Base-by-base conservation (phyloP, 2,329 filamentous ascomycete genomes). In the Eutypa lata region DNA sequence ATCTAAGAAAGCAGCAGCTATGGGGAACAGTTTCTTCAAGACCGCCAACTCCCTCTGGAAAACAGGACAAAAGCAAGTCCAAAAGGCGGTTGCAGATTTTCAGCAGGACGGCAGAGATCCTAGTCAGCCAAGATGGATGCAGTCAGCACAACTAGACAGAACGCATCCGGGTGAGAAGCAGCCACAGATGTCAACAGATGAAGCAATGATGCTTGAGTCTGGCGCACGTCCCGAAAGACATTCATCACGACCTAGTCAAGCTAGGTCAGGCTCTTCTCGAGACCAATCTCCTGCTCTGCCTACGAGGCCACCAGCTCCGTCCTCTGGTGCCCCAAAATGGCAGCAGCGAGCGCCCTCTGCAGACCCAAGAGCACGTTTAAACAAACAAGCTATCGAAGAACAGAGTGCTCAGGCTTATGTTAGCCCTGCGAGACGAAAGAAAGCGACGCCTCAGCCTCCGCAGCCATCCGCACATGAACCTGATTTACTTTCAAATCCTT, bases 31-130 rank as follows among this genome's bases (percentile, higher is more conserved):
- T 56, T 72, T 99, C 13, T 86, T 97, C 70, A 99, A 99, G 69
- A 94, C 92, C 2, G 94, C 94, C 2, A 96, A 95, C 60, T 93
- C 90, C 1, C 74, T 97, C 1, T 99, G 94, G 94, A 99, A 96
- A 68, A 90, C 89, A 3, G 87, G 93, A 0, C 90, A 92, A 66
- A 99, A 96, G 72, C 92, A 90, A 68, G 83, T 97, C 53, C 91
- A 96, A 64, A 91, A 94, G 70, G 93, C 91, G 4, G 89, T 97
- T 33, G 86, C 91, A 8, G 94, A 99, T 16, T 89, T 97, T 54
- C 83, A 88, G 59, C 78, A 83, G 57, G 80, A 81, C 42, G 87
- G 86, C n/a, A 76, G 78, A 24, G 91, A 96, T 65, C 79, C 88
- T 2, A 89, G 70, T 64, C 90, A 96, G 66, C 94, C 94, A 0